phyloP scores from a whole-genome alignment of 306 rosid genomes.

The Oxytropis ochrocephala region DNA sequence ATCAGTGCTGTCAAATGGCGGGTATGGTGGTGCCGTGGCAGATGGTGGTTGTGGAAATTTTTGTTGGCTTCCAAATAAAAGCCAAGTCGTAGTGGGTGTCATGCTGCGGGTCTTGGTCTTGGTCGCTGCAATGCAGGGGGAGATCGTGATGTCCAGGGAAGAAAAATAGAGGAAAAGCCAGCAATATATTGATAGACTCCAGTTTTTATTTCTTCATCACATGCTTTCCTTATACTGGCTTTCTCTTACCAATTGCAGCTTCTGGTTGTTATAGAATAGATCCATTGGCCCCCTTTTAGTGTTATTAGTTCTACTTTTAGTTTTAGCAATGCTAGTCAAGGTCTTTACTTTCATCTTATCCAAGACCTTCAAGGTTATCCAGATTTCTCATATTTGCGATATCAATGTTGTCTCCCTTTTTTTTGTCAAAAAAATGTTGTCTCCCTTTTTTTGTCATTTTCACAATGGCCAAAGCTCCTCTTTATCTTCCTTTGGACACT shows the following conservation, averaged over 20 bases:
- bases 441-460: neutral
- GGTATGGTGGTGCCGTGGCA: no score
- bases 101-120: no score
- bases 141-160: no score
- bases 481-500: no score
- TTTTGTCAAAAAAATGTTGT: neutral
- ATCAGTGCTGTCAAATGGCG: no score
- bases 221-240: neutral
- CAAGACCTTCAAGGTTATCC: neutral
- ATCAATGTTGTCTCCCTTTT: neutral
- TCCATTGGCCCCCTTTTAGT: neutral
- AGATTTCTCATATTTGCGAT: neutral
- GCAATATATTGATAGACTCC: no score
- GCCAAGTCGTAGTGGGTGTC: no score
- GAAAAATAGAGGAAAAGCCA: no score
- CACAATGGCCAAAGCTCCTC: no score
- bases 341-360: neutral
- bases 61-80: no score
- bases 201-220: neutral
- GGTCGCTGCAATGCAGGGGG: no score
- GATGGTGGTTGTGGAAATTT: no score
- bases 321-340: neutral
- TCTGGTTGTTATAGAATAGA: neutral
- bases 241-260: neutral
- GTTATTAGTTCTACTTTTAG: neutral